Base-by-base conservation (phyloP, 768 basidiomycete genomes). In the Suillus occidentalis region DNA sequence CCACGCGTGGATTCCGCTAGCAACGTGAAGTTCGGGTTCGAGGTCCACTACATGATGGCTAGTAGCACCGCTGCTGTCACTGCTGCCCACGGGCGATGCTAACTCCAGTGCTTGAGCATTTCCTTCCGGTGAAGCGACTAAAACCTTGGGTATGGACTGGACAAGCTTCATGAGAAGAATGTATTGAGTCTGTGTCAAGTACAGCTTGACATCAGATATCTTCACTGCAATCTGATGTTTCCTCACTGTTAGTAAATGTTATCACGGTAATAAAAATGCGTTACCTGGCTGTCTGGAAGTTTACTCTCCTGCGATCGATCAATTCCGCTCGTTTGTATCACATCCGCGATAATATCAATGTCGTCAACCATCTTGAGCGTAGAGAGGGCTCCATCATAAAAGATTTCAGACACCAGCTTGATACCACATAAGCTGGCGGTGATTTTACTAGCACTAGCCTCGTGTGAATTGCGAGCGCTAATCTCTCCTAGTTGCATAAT, bases 331-430 rank as follows among this genome's bases (percentile, higher is more conserved):
- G 78, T 83, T 75, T 97, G 94, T 31, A 86, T 75, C 60, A 95
- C 77, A 31, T 89, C 84, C 10, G 90, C 85, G 5, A 78, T 79
- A 65, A 98, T 83, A 65, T 90, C 82, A 56, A 97, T 95, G 71
- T 97, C 92, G 68, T 97, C 94, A 40, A 99, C 90, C 70, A 99
- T 94, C 76, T 93, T 95, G 64, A 99, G 82, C 1, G 76, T 79
- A 20, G 85, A 83, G 14, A 80, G 66, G 66, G 82, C 71, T 52
- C 80, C 83, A 16, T 82, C 81, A 47, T 82, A 77, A 67, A 84
- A 78, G 49, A 91, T 77, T 47, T 83, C 85, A 22, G 95, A 96
- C 16, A 89, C 82, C 36, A 99, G 83, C 69, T 92, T 91, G 39
- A 99, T 89, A 18, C 95, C 95, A 47, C 80, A 83, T 45, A 99